phyloP scores from a whole-genome alignment of 495 filamentous ascomycete genomes.

The Penicillium crystallinum region DNA sequence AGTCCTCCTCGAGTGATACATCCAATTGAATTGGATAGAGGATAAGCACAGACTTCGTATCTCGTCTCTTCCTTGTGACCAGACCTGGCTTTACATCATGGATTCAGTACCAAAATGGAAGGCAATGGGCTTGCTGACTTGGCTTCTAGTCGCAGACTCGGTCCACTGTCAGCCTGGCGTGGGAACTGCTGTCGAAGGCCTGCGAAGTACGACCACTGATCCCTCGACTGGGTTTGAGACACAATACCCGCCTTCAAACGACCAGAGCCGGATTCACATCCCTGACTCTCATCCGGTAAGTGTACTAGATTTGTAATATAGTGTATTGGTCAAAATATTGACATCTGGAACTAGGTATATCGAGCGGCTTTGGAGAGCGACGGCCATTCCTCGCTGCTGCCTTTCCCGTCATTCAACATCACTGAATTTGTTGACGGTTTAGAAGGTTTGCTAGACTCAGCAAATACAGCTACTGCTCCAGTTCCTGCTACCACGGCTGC shows the following conservation, averaged over 20 bases:
- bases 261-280: slow-evolving; percentile 19
- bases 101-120: slow-evolving; percentile 13
- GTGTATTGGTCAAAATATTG: not conserved
- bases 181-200: slow-evolving; percentile 6
- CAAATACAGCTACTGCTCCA: not conserved
- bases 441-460: slow-evolving; percentile 17
- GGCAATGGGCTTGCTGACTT: slow-evolving; percentile 31
- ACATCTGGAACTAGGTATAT: slow-evolving; percentile 24
- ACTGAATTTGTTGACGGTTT: slow-evolving; percentile 21
- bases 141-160: slow-evolving; percentile 29
- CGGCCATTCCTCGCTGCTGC: slow-evolving; percentile 35
- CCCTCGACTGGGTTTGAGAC: slow-evolving; percentile 25
- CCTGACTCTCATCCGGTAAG: slow-evolving; percentile 32
- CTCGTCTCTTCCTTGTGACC: slow-evolving; percentile 1
- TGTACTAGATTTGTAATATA: not conserved
- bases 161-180: slow-evolving; percentile 22
- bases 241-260: slow-evolving; percentile 32
- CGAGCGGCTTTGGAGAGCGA: slow-evolving; percentile 36
- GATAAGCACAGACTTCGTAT: slow-evolving; percentile 3
- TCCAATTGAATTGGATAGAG: slow-evolving; percentile 8
- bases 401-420: slow-evolving; percentile 29
- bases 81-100: slow-evolving; percentile 13
- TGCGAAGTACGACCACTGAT: slow-evolving; percentile 16
- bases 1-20: slow-evolving; percentile 10
- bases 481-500: not conserved